A percentile compares a stretch with the other conserved stretches of the same genome.
These are phyloP conservation scores for Leccinum truebloodii DNA, from an alignment of 768 basidiomycete genomes.

Conservation along the genomic window DNA sequence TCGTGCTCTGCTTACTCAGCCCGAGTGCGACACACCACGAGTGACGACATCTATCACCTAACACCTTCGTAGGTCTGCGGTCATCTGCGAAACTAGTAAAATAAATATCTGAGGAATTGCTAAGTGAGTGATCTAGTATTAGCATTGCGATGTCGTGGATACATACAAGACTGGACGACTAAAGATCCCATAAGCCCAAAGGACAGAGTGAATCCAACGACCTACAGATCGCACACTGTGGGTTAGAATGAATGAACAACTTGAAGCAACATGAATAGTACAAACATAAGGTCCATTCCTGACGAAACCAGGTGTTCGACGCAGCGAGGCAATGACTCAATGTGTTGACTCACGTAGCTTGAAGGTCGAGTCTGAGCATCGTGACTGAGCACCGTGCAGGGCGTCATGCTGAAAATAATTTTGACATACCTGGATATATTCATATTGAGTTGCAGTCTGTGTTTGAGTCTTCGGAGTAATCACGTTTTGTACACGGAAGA, in stretches of 20 bases:
- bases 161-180: slow-evolving; percentile 17
- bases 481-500: neutral
- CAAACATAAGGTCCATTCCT: neutral
- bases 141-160: neutral
- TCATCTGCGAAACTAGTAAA: slow-evolving; percentile 21
- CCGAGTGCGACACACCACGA: neutral
- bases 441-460: neutral
- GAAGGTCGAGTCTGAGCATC: no score
- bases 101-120: slow-evolving; percentile 16
- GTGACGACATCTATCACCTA: slow-evolving; percentile 10
- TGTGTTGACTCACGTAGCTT: neutral
- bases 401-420: no score
- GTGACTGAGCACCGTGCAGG: no score
- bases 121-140: neutral
- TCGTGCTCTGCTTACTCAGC: no score
- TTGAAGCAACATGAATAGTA: no score
- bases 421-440: no score
- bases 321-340: neutral
- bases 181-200: slow-evolving; percentile 20
- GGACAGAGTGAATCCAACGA: slow-evolving; percentile 17
- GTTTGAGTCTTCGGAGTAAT: neutral
- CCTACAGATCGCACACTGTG: neutral
- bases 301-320: neutral
- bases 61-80: slow-evolving; percentile 8
- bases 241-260: no score